Evolutionary conservation across 176 grass and related monocot genomes (phyloP), one percentile per base, ranked within the genome.

Genomic region (Leersia perrieri): DNA sequence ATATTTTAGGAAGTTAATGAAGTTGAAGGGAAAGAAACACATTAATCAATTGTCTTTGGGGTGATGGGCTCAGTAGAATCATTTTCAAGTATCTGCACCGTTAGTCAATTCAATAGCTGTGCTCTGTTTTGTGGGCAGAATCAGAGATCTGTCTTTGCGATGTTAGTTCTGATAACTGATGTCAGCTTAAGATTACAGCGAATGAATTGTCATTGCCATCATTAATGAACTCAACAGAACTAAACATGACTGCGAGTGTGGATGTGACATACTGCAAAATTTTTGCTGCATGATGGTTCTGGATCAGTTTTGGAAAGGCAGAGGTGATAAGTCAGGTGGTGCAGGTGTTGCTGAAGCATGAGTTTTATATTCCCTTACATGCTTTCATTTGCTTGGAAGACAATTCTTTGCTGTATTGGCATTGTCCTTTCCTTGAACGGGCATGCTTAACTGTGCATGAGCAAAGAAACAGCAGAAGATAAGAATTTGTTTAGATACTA

Each of bases 11-110:
- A 67, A 68, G 67, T 83, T 83, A 79, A 44, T 38, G 49, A 89
- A 66, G 44, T 86, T 82, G 57, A 70, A 61, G 23, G 44, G 73
- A 85, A 85, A 65, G 35, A 72, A 82, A 86, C 29, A 39, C 60
- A 82, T 35, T 78, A 85, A 72, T 81, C 72, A 82, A 73, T 62
- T 60, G 78, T 89, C 86, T 82, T 72, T 58, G 28, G 1, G 72
- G 16, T 47, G 58, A 66, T 31, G 34, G 47, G 45, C 73, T 44
- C 47, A 40, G 65, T 89, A 82, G 40, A 76, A 82, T 51, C 74
- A 82, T 18, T 63, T 74, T 35, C 61, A 79, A 72, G 67, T 72
- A 78, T 67, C 7, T 0, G 0, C 64, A 80, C 70, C 14, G 55
- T 75, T 89, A 76, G 71, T 72, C 67, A 78, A 29, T 77, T 81